Evolutionary conservation across 306 rosid genomes (phyloP).

Genomic region (Prosopis cineraria): DNA sequence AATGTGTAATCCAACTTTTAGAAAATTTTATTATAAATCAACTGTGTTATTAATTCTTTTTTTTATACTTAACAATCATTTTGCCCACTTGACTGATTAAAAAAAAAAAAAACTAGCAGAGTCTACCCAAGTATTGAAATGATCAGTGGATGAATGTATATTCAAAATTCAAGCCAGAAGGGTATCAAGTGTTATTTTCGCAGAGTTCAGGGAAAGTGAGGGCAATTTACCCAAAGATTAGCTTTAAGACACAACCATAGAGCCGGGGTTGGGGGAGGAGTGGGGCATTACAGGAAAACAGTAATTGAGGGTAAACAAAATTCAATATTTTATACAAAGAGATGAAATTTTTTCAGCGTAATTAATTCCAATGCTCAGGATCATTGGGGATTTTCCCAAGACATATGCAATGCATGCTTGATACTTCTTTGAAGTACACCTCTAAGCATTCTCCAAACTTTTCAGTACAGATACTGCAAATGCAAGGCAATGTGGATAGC

Average conservation of each 20-base stretch:
- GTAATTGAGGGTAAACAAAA: too few relatives aligned
- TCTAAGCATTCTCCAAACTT: slow-evolving; percentile 34
- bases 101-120: too few relatives aligned
- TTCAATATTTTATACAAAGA: slow-evolving; percentile 47
- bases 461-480: not conserved
- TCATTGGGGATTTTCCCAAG: slow-evolving; percentile 26
- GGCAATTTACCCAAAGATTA: slow-evolving; percentile 17
- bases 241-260: too few relatives aligned
- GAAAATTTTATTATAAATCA: too few relatives aligned
- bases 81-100: too few relatives aligned
- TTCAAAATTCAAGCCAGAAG: not conserved
- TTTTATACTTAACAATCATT: too few relatives aligned
- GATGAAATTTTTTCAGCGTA: slow-evolving; percentile 25
- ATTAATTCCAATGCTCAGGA: slow-evolving; percentile 25
- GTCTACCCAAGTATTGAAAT: too few relatives aligned
- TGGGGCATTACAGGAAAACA: too few relatives aligned
- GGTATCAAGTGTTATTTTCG: not conserved
- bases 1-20: too few relatives aligned
- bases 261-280: too few relatives aligned
- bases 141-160: too few relatives aligned
- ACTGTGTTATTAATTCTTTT: too few relatives aligned
- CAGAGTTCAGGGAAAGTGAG: not conserved
- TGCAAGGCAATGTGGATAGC: slow-evolving; percentile 23
- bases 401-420: slow-evolving; percentile 31
- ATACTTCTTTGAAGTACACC: slow-evolving; percentile 4